These are phyloP conservation scores for Tylopilus rubrobrunneus DNA, from an alignment of 768 basidiomycete genomes.

Conservation along the genomic window DNA sequence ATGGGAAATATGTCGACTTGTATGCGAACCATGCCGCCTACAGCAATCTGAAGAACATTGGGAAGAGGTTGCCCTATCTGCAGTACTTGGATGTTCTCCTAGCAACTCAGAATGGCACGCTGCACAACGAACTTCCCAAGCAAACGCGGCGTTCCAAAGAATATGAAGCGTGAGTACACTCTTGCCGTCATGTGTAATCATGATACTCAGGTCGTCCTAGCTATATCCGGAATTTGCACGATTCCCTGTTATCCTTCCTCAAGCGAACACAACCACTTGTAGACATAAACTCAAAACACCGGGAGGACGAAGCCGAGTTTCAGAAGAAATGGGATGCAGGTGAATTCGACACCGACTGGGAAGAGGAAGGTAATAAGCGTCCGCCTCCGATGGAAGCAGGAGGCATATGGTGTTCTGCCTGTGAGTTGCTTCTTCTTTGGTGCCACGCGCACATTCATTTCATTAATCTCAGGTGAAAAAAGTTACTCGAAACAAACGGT, in stretches of 20 bases:
- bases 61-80: conserved; percentile 82
- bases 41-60: conserved; percentile 83
- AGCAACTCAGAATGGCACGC: conserved; percentile 49
- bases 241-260: conserved; percentile 82
- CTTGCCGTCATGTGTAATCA: conserved; percentile 2
- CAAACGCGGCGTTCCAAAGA: conserved; percentile 68
- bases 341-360: conserved; percentile 72
- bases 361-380: conserved; percentile 41
- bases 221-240: conserved; percentile 79
- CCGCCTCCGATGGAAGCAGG: conserved; percentile 39
- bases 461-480: conserved; percentile 70
- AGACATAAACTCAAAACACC: conserved; percentile 68
- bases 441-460: not conserved
- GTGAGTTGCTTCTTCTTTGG: conserved; percentile 46
- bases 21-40: conserved; percentile 85
- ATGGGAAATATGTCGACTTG: conserved; percentile 93
- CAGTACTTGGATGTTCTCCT: conserved; percentile 91
- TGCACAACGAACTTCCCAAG: conserved; percentile 69
- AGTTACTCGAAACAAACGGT: conserved; percentile 96
- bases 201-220: conserved; percentile 37
- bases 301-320: conserved; percentile 66
- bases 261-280: conserved; percentile 81
- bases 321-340: conserved; percentile 74
- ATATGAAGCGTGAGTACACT: conserved; percentile 66
- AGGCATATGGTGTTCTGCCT: conserved; percentile 94